Evolutionary conservation across 1,284 basidiomycete genomes (phyloP), one percentile per base, ranked within the genome.

Genomic region (Pseudozyma thailandica): DNA sequence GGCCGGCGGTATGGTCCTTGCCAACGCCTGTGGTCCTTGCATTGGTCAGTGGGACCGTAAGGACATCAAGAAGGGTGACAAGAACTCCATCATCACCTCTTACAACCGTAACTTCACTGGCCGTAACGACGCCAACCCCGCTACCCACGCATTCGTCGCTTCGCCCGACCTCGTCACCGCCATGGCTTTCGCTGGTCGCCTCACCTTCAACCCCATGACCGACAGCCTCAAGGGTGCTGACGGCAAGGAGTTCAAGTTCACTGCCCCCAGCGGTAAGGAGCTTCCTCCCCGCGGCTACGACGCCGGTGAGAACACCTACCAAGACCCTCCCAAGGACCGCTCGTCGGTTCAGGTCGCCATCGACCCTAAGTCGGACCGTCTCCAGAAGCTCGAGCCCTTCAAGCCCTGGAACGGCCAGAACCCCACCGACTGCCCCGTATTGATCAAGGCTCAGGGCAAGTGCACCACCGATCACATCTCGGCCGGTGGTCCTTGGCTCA

Each of bases 81-180:
- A 89, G 82, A 98, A 98, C 90, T 83, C 97, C 65, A 84, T 84
- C 87, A 93, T 98, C 86, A 96, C 95, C 52, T 98, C 94, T 25
- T 98, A 98, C 90, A 98, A 98, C 90, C 94, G 96, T 85, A 98
- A 98, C 91, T 98, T 98, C 87, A 98, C 95, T 78, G 95, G 94
- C 69, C 93, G 95, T 85, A 98, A 98, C 86, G 96, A 98, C 83
- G 95, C 95, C 80, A 98, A 98, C 89, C 94, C 94, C 33, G 94
- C 93, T 71, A 99, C 96, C 48, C 95, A 98, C 85, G 94, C 94
- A 55, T 99, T 98, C 83, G 94, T 99, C 82, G 92, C 96, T 54
- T 98, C 94, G 57, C 95, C 96, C 55, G 96, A 98, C 84, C 86
- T 99, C 81, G 95, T 98, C 83, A 98, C 96, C 77, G 95, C 96